Base-by-base conservation (phyloP, 148 eudicot genomes). In the Chenopodium formosanum region DNA sequence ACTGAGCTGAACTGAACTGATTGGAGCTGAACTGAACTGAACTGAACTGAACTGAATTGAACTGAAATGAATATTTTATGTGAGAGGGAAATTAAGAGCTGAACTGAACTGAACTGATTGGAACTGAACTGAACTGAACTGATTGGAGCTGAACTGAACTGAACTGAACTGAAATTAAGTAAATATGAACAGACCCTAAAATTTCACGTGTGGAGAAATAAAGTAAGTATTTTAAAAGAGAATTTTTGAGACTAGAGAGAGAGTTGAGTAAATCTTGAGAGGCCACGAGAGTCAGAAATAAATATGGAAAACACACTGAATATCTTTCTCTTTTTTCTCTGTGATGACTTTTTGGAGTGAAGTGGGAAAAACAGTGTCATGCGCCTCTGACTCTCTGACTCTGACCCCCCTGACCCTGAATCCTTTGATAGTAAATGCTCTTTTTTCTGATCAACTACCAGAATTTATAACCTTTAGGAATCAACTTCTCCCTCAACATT, bases 251-350 rank as follows among this genome's bases (percentile, higher is more conserved):
- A 31, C 32, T 23, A 23, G 32, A 2, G 2, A 31, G 44, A 80
- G 82, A 80, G 71, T 73, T 60, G 27, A 80, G 82, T 80, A 73
- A 80, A 80, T 80, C 78, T 72, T 60, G 29, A 20, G 82, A 79
- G 68, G 76, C 82, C 76, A 79, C 82, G 0, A 56, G 37, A 34
- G 56, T 56, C 47, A 8, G 47, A 46, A 73, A 1, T 29, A 46
- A 44, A 8, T 5, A 22, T 13, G 69, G 12, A 10, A 50, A 50
- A 50, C 53, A 50, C 53, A 9, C 53, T 50, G 12, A 9, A 9
- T 48, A 6, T 48, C 13, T 48, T 12, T 48, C 52, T 48, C 53
- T 50, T 13, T 13, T 50, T 13, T 56, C 62, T 56, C 62, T 53
- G 75, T 31, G 67, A 50, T 46, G 53, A 34, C 6, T 23, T 34